Evolutionary conservation across 305 asterid species (phyloP).

Genomic region (Fraxinus angustifolia): DNA sequence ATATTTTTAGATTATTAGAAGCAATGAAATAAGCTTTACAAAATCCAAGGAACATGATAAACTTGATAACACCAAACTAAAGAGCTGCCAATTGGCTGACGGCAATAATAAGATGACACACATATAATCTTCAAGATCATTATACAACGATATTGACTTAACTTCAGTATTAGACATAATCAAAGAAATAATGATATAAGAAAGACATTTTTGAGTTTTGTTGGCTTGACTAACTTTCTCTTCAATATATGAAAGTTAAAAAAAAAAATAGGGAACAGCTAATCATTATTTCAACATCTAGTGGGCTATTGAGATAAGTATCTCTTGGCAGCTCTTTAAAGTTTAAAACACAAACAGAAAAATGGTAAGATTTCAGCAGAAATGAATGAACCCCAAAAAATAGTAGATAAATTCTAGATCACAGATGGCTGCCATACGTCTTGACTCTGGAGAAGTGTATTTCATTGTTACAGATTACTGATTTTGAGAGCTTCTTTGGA

Average conservation of each 20-base stretch:
- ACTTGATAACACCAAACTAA: background rate
- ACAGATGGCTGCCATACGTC: background rate
- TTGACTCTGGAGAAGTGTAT: background rate
- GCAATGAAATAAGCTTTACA: background rate
- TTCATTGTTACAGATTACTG: background rate
- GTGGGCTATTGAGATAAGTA: background rate
- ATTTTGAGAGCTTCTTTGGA: constrained; percentile 4
- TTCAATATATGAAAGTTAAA: background rate
- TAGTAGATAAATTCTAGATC: background rate
- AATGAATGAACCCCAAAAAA: background rate
- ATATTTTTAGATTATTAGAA: constrained; percentile 11
- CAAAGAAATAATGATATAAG: background rate
- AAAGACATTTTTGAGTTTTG: background rate
- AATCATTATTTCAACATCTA: background rate
- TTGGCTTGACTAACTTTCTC: background rate
- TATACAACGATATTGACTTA: background rate
- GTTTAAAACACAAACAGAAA: background rate
- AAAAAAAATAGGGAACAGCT: background rate
- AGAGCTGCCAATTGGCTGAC: background rate
- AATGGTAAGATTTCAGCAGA: background rate
- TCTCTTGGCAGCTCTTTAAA: background rate
- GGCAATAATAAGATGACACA: background rate
- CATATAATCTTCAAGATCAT: background rate
- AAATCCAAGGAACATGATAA: background rate
- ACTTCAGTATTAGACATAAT: background rate